Evolutionary conservation across 1,284 basidiomycete genomes (phyloP).

Genomic region (Bjerkandera adusta): DNA sequence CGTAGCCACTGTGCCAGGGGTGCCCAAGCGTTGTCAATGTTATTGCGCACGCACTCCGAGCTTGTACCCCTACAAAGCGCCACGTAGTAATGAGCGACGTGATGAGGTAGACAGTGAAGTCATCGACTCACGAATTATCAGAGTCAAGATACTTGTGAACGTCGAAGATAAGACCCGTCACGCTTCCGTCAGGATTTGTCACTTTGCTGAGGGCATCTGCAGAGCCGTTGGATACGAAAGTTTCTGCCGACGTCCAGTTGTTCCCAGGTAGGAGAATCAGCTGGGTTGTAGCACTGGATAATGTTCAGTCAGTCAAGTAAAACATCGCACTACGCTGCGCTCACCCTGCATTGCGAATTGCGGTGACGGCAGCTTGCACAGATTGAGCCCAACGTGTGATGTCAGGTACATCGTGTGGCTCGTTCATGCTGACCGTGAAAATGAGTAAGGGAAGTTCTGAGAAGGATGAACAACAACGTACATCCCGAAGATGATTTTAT

Average conservation of each 20-base stretch:
- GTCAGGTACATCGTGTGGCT: constrained; percentile 49
- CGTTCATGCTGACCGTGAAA: constrained; percentile 43
- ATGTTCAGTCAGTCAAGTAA: background rate
- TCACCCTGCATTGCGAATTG: constrained; percentile 48
- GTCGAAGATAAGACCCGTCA: constrained; percentile 52
- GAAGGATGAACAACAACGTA: no score
- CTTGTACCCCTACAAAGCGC: constrained; percentile 29
- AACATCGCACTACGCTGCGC: constrained; percentile 1
- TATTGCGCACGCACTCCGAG: constrained; percentile 46
- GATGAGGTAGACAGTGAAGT: constrained; percentile 9
- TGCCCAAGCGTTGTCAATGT: constrained; percentile 47
- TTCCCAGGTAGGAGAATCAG: constrained; percentile 54
- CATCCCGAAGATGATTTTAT: constrained; percentile 55
- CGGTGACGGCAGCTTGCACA: constrained; percentile 54
- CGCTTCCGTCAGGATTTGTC: constrained; percentile 50
- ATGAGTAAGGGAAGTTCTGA: no score
- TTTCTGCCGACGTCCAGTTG: constrained; percentile 49
- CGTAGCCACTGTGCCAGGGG: constrained; percentile 51
- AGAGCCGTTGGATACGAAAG: constrained; percentile 54
- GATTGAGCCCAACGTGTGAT: constrained; percentile 42
- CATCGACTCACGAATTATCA: constrained; percentile 46
- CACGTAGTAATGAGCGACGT: constrained; percentile 1
- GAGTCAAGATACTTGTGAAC: constrained; percentile 66
- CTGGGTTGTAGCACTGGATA: constrained; percentile 43
- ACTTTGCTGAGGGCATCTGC: constrained; percentile 49